Percentiles rank a stretch among this genome's conserved stretches.
phyloP scores from a whole-genome alignment of 192 early-diverging fungal species.

The Linnemannia schmuckeri region DNA sequence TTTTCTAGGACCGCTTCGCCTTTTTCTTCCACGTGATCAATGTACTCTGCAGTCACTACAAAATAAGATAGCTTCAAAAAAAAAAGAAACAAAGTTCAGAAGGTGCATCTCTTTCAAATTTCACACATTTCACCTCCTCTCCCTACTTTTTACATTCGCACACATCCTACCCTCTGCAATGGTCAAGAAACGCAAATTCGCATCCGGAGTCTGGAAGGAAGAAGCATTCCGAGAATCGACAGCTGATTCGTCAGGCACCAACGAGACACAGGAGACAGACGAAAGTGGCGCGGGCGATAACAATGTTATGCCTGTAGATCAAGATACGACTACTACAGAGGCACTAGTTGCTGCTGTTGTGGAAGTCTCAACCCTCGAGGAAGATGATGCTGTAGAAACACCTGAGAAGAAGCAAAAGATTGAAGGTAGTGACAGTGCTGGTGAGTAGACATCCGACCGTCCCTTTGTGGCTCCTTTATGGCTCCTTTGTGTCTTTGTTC shows the following conservation, averaged over 20 bases:
- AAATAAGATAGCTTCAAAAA: neutral
- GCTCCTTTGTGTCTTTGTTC: neutral
- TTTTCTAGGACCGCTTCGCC: neutral
- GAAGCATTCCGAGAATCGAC: neutral
- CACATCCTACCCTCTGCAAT: neutral
- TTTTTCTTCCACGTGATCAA: neutral
- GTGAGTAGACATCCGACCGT: neutral
- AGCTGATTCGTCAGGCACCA: neutral
- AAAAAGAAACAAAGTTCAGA: neutral
- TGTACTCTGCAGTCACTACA: neutral
- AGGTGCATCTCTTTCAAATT: neutral
- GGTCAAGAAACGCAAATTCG: neutral
- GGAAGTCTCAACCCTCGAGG: neutral
- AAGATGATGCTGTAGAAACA: neutral
- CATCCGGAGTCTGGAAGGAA: slow-evolving; percentile 1
- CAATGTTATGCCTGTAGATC: neutral
- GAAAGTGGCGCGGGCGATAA: neutral
- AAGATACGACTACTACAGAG: neutral
- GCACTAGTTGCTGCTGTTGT: neutral
- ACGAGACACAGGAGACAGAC: neutral
- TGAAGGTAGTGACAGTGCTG: neutral
- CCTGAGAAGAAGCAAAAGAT: slow-evolving; percentile 4
- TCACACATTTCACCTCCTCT: neutral
- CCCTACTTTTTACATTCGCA: neutral
- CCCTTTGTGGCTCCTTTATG: neutral